Conservation (phyloP, 192 early-diverging fungal species). For the Helicostylum pulchrum region DNA sequence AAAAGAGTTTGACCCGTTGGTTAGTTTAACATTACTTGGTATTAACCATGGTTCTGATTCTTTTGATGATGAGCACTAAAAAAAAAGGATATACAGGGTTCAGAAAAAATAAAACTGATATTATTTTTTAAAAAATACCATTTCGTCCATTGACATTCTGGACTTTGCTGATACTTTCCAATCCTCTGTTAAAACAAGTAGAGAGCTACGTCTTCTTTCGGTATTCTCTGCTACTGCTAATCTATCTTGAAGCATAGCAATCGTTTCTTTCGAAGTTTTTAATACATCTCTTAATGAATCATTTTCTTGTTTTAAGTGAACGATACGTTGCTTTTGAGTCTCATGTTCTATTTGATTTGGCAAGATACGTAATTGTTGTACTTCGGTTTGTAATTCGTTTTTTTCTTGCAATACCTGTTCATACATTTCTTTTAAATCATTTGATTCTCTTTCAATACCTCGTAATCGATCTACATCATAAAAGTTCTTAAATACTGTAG, state of each 20-base stretch:
- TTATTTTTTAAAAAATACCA: background rate
- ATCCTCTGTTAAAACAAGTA: too few species aligned
- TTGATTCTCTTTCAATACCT: slow-evolving; percentile 56
- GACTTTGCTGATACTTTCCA: too few species aligned
- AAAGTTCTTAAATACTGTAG: slow-evolving; percentile 66
- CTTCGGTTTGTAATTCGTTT: slow-evolving; percentile 64
- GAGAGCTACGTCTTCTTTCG: background rate
- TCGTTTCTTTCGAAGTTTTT: slow-evolving; percentile 70
- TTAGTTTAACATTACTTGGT: too few species aligned
- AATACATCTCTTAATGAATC: slow-evolving; percentile 45
- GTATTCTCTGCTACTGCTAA: slow-evolving; percentile 28
- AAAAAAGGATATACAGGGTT: background rate
- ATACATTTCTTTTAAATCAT: slow-evolving; percentile 52
- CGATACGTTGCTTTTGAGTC: background rate
- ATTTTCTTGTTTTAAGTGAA: slow-evolving; percentile 28
- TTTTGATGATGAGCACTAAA: background rate
- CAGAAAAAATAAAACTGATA: background rate
- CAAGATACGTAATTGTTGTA: slow-evolving; percentile 12
- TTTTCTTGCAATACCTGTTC: slow-evolving; percentile 58
- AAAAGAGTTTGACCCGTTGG: background rate
- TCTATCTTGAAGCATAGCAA: slow-evolving; percentile 67
- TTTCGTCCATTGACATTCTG: too few species aligned
- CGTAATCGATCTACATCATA: slow-evolving; percentile 70
- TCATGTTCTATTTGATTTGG: slow-evolving; percentile 32
- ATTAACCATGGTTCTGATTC: background rate